Evolutionary conservation across 306 rosid genomes (phyloP), one percentile per base, ranked within the genome.

Genomic region (Malus fusca): DNA sequence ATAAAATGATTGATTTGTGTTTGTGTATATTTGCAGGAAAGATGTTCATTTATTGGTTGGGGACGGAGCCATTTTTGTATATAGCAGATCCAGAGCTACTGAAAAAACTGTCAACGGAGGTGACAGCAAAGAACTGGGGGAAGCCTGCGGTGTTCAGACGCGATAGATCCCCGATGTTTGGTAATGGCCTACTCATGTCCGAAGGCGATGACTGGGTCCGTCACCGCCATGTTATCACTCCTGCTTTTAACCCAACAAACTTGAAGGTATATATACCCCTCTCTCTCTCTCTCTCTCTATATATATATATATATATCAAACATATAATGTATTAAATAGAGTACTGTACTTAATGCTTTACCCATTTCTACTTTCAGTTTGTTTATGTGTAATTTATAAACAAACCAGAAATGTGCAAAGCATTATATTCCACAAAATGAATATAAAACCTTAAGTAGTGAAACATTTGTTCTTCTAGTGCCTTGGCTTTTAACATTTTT

Each of bases 31-130:
- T 0, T 81, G 71, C 82, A 92, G 97, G 97, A 71, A 90, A 92
- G 26, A 77, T 85, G 52, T 92, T 87, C 28, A 66, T 92, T 18
- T 92, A 92, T 61, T 92, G 96, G 97, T 77, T 92, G 19, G 97
- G 97, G 14, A 87, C 96, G 58, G 93, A 92, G 80, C 97, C 97
- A 8, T 92, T 92, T 76, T 48, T 92, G 56, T 92, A 90, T 61
- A 77, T 92, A 48, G 93, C 92, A 18, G 93, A 92, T 4, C 88
- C 97, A 13, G 91, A 82, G 35, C 86, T 92, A 59, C 71, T 92
- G 65, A 90, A 86, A 74, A 87, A 88, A 67, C 77, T 92, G 87
- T 90, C 96, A 3, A 67, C 73, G 4, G 88, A 75, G 75, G 93
- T 92, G 3, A 12, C 85, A 69, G 96, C 87, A 0, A 90, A 87